Evolutionary conservation across 1,284 basidiomycete species (phyloP), one percentile per base, ranked within the genome.

Genomic region (Coniferiporia sulphurascens): DNA sequence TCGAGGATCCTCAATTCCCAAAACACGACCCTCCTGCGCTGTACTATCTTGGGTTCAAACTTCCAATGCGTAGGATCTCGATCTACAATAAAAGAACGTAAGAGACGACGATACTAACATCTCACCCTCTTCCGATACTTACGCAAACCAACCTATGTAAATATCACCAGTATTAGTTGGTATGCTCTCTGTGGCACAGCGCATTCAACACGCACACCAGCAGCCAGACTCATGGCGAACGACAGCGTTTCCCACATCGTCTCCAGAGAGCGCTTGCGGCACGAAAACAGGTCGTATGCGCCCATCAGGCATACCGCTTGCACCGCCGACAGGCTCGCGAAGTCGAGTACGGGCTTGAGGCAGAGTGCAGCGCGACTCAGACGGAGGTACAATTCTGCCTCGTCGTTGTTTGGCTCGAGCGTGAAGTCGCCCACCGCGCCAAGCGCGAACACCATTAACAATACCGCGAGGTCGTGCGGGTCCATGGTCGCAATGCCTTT

Each of bases 61-160:
- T 74, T 74, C 76, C 76, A 78, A 58, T 68, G 69, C 7, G 73
- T 71, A 60, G 74, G 73, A 59, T 79, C 77, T 8, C 76, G 73
- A 66, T 79, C 76, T 78, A 56, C 22, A 27, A 41, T 17, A 5
- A 27, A 27, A 27, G 27, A 27, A 27, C 27, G 5, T 27, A 27
- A 27, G 13, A 52, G 36, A 52, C n/a, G 22, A 27, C 12, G 52
- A 48, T 34, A 36, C 32, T n/a, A 38, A 55, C 41, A 17, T n/a
- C 6, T 49, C 27, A 45, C 19, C 44, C 27, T n/a, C 41, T 17
- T 19, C 41, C 41, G 36, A 43, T 35, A 57, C 69, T 61, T 62
- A 70, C 69, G 69, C 50, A 70, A 63, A 45, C 69, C 69, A 45
- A 69, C 64, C 69, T 70, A 59, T 38, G 52, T 5, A 27, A 5